A percentile compares a stretch with the other conserved stretches of the same genome.
These are phyloP conservation scores for Colletotrichum sojae DNA, from an alignment of 2,329 filamentous ascomycete species.

Conservation along the genomic window DNA sequence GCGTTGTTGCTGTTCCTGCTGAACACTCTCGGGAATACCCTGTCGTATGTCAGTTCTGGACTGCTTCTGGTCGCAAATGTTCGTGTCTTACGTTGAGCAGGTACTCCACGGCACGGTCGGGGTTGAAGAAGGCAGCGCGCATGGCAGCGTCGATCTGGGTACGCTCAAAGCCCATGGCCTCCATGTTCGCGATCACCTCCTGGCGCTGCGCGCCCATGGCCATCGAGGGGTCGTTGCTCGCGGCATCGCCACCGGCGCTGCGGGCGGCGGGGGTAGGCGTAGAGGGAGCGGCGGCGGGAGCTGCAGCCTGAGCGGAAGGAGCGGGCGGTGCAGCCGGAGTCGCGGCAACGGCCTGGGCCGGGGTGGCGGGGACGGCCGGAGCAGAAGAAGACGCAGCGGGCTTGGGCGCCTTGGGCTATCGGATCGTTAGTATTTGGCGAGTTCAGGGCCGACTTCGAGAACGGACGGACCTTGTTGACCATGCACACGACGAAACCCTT, in stretches of 20 bases:
- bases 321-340: constrained; percentile 65
- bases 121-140: constrained; percentile 97
- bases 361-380: constrained; percentile 72
- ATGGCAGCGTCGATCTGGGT: constrained; percentile 92
- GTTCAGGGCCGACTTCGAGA: background rate
- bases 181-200: constrained; percentile 91
- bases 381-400: constrained; percentile 72
- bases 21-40: constrained; percentile 91
- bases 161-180: constrained; percentile 95
- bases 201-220: constrained; percentile 87
- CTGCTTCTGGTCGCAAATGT: background rate
- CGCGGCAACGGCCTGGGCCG: constrained; percentile 67
- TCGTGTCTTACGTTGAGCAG: constrained; percentile 79
- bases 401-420: constrained; percentile 77
- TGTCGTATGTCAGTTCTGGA: constrained; percentile 51
- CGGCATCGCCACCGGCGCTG: constrained; percentile 61
- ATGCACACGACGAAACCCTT: constrained; percentile 99
- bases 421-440: constrained; percentile 33
- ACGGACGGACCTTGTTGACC: constrained; percentile 85
- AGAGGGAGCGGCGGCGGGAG: constrained; percentile 62
- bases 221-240: constrained; percentile 79
- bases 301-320: constrained; percentile 62
- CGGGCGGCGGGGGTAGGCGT: constrained; percentile 70
- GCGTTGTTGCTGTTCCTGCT: constrained; percentile 75
- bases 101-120: constrained; percentile 97